phyloP scores from a whole-genome alignment of 1,139 yeast genomes.

The Arxiozyma slooffiae region DNA sequence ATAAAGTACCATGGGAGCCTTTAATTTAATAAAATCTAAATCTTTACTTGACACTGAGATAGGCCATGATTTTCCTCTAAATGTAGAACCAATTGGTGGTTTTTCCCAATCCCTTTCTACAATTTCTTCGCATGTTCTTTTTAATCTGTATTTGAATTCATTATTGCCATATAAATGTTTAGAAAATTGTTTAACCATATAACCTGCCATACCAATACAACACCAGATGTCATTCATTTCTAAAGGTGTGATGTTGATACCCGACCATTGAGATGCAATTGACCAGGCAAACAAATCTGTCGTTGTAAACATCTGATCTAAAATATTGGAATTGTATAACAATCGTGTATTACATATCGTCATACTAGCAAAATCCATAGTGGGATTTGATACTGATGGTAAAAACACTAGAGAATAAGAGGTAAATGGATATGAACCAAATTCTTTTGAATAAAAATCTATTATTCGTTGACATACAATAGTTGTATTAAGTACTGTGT shows the following conservation, averaged over 20 bases:
- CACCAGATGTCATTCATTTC: slow-evolving; percentile 85
- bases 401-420: slow-evolving; percentile 73
- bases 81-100: slow-evolving; percentile 68
- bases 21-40: slow-evolving; percentile 56
- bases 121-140: slow-evolving; percentile 53
- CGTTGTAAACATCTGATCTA: slow-evolving; percentile 68
- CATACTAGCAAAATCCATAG: slow-evolving; percentile 69
- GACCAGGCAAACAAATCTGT: slow-evolving; percentile 63
- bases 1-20: slow-evolving; percentile 77
- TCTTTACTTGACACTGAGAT: slow-evolving; percentile 32
- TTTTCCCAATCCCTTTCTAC: slow-evolving; percentile 70
- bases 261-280: slow-evolving; percentile 86
- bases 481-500: slow-evolving; percentile 64
- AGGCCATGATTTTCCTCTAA: slow-evolving; percentile 59
- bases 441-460: slow-evolving; percentile 76
- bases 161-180: slow-evolving; percentile 71
- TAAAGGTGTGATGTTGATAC: slow-evolving; percentile 79
- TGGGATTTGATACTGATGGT: slow-evolving; percentile 43
- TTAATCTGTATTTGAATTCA: slow-evolving; percentile 65
- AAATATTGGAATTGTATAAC: slow-evolving; percentile 63
- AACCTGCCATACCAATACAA: slow-evolving; percentile 74
- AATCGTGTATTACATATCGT: slow-evolving; percentile 55
- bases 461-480: slow-evolving; percentile 67
- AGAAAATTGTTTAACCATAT: slow-evolving; percentile 68
- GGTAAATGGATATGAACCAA: slow-evolving; percentile 87